Evolutionary conservation across 345 rosid genomes (phyloP).

Genomic region (Populus simonii): DNA sequence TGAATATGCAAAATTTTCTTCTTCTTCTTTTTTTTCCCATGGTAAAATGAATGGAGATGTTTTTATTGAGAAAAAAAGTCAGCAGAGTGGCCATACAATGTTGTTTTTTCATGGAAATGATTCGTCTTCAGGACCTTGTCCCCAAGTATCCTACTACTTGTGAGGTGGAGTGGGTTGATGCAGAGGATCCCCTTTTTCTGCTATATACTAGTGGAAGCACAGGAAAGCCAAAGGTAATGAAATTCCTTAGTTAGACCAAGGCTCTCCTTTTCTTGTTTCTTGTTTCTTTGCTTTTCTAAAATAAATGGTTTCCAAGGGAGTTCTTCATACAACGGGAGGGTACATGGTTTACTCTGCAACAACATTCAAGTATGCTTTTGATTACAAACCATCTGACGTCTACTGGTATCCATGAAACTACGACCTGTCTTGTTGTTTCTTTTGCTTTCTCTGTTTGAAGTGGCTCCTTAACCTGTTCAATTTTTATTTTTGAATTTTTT

Average conservation of each 20-base stretch:
- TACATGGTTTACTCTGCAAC: conserved; percentile 95
- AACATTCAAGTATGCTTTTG: conserved; percentile 96
- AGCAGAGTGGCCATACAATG: too few species aligned
- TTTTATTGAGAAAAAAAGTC: too few species aligned
- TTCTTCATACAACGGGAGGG: conserved; percentile 97
- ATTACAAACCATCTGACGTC: conserved; percentile 81
- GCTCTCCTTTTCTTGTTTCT: not conserved
- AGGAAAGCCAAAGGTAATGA: conserved; percentile 89
- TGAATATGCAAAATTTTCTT: too few species aligned
- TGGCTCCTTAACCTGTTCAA: not conserved
- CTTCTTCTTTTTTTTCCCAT: too few species aligned
- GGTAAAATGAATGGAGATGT: too few species aligned
- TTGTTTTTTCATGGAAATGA: too few species aligned
- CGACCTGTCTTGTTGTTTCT: conserved; percentile 2
- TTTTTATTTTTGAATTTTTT: conserved; percentile 2
- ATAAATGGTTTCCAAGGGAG: conserved; percentile 57
- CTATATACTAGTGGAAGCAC: conserved; percentile 99
- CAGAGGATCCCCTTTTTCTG: conserved; percentile 94
- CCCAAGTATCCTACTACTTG: conserved; percentile 76
- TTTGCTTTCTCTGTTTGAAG: conserved; percentile 12
- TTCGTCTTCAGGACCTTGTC: conserved; percentile 59
- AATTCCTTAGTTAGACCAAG: conserved; percentile 5
- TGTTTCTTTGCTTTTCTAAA: conserved; percentile 4
- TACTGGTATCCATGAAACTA: conserved; percentile 63
- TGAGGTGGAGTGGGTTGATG: conserved; percentile 98